phyloP scores from a whole-genome alignment of 192 early-diverging fungal species.

The Chytriomyces sp. region DNA sequence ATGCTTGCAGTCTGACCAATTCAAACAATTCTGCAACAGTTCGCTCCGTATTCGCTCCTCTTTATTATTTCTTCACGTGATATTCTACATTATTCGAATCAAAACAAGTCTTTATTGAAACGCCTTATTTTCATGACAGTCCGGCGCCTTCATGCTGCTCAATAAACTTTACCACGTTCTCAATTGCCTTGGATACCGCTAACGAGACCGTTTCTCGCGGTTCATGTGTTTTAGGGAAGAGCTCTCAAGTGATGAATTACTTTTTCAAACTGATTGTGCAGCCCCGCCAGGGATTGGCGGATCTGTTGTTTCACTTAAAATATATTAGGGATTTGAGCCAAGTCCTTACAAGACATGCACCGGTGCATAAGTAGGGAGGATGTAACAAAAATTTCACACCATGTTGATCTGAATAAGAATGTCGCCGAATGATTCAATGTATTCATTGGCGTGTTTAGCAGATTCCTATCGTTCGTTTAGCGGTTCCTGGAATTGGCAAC shows the following conservation, averaged over 20 bases:
- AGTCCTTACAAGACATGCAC: not conserved
- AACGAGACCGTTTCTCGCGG: slow-evolving; percentile 15
- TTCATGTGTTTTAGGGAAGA: slow-evolving; percentile 13
- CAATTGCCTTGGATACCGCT: slow-evolving; percentile 13
- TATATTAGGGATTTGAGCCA: not conserved
- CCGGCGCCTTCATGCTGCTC: not conserved
- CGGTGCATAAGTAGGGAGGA: not conserved
- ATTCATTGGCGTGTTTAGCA: not conserved
- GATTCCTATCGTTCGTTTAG: not conserved
- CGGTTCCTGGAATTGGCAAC: not conserved
- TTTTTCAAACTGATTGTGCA: slow-evolving; percentile 18
- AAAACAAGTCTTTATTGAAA: no score
- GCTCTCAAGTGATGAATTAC: slow-evolving; percentile 1
- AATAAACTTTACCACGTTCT: slow-evolving; percentile 18
- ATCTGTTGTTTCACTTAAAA: slow-evolving; percentile 6
- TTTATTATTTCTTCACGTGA: no score
- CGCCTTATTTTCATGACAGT: no score
- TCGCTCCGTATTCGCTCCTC: no score
- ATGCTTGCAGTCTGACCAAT: no score
- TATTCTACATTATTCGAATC: no score
- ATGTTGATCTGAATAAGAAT: slow-evolving; percentile 17
- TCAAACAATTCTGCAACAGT: no score
- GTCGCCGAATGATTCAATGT: slow-evolving; percentile 5
- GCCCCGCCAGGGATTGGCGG: not conserved
- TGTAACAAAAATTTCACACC: not conserved